Evolutionary conservation across 2,329 filamentous ascomycete genomes (phyloP).

Genomic region (Calonectria hongkongensis): DNA sequence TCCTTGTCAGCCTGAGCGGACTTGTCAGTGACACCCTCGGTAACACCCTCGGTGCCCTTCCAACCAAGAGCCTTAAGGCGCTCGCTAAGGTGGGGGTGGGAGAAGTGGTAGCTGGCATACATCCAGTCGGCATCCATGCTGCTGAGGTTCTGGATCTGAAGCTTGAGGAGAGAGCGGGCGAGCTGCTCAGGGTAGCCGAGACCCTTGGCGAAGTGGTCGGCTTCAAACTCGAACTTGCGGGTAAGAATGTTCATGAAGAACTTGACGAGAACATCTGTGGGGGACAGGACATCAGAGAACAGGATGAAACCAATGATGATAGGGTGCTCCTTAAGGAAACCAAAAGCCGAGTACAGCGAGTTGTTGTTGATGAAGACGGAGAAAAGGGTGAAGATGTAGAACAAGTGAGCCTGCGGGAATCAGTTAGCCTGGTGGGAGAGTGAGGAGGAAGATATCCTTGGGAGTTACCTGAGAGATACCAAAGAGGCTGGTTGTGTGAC

Average conservation of each 20-base stretch:
- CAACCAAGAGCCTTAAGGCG: constrained; percentile 93
- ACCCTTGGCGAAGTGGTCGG: constrained; percentile 89
- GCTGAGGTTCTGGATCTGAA: constrained; percentile 98
- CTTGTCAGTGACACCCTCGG: constrained; percentile 60
- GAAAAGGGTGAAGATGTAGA: constrained; percentile 98
- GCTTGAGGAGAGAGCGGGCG: constrained; percentile 92
- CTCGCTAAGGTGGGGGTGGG: constrained; percentile 96
- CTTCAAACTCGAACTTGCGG: constrained; percentile 96
- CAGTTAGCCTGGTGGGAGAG: constrained; percentile 54
- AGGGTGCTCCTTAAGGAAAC: constrained; percentile 87
- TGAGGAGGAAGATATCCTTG: background rate
- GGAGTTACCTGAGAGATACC: constrained; percentile 83
- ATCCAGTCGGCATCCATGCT: constrained; percentile 99
- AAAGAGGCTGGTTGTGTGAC: constrained; percentile 94
- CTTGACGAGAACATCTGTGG: constrained; percentile 96
- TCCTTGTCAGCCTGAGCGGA: constrained; percentile 61
- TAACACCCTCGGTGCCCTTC: constrained; percentile 76
- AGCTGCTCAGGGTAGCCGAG: constrained; percentile 91
- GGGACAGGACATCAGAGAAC: constrained; percentile 96
- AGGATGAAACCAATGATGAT: constrained; percentile 98
- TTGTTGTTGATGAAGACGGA: constrained; percentile 97
- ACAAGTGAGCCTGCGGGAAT: constrained; percentile 83
- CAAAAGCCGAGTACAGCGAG: constrained; percentile 93
- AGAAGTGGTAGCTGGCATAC: constrained; percentile 99
- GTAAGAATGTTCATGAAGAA: constrained; percentile 97